These are phyloP conservation scores for Ceratocystis ficicola DNA, from an alignment of 2,329 filamentous ascomycete species.

Conservation along the genomic window DNA sequence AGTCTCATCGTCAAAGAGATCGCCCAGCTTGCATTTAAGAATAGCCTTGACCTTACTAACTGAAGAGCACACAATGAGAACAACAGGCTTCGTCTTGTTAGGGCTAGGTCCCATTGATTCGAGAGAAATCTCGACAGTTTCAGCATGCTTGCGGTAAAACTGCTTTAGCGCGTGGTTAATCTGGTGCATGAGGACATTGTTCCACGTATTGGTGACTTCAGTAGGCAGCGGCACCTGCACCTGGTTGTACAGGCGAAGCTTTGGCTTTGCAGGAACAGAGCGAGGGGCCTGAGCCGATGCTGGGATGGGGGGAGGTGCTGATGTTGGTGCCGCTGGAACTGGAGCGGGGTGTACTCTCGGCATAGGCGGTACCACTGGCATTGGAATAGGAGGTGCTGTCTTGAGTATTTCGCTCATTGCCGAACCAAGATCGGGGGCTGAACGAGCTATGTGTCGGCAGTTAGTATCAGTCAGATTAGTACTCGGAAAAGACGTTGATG, in stretches of 20 bases:
- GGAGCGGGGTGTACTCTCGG: neutral
- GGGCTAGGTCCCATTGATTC: constrained; percentile 60
- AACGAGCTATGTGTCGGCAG: neutral
- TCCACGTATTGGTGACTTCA: constrained; percentile 59
- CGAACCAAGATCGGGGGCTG: neutral
- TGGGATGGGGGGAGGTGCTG: neutral
- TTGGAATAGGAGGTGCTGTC: neutral
- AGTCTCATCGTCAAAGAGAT: constrained; percentile 50
- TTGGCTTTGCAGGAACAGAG: constrained; percentile 26
- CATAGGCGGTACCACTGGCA: neutral
- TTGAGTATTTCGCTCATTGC: neutral
- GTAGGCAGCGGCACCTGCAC: constrained; percentile 46
- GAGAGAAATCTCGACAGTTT: constrained; percentile 67
- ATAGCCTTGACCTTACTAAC: constrained; percentile 60
- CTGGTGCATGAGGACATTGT: constrained; percentile 56
- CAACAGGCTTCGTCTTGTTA: constrained; percentile 55
- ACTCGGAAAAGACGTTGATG: neutral
- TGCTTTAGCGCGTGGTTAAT: constrained; percentile 58
- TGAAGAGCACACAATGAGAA: constrained; percentile 65
- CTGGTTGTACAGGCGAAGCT: constrained; percentile 48
- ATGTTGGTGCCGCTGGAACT: neutral
- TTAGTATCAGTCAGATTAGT: constrained; percentile 3
- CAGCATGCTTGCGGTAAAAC: constrained; percentile 60
- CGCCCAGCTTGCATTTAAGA: constrained; percentile 53
- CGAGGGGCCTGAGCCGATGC: neutral